Evolutionary conservation across 352 stramenopile genomes (phyloP).

Genomic region (Peronosclerospora sorghi): DNA sequence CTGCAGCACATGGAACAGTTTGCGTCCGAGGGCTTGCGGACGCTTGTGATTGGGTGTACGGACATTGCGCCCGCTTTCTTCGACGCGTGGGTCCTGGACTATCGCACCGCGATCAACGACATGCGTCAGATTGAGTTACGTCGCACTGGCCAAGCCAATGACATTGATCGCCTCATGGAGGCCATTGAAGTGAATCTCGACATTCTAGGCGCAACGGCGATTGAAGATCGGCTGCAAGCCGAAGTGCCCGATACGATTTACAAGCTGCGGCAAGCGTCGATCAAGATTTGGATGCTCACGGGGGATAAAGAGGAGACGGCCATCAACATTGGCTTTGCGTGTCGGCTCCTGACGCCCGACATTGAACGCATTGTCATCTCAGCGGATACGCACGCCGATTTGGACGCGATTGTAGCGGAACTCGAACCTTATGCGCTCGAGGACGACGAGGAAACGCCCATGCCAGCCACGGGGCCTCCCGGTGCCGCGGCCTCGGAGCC

Average conservation of each 20-base stretch:
- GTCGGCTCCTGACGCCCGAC: slow-evolving; percentile 82
- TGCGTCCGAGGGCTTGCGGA: slow-evolving; percentile 80
- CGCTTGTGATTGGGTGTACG: slow-evolving; percentile 73
- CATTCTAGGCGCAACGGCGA: slow-evolving; percentile 87
- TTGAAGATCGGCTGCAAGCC: slow-evolving; percentile 89
- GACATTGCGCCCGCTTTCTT: slow-evolving; percentile 53
- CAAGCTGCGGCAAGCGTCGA: slow-evolving; percentile 84
- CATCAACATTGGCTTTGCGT: slow-evolving; percentile 94
- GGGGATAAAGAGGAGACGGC: slow-evolving; percentile 93
- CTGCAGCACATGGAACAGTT: slow-evolving; percentile 84
- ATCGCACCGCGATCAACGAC: slow-evolving; percentile 71
- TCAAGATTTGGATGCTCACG: slow-evolving; percentile 94
- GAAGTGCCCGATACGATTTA: slow-evolving; percentile 89
- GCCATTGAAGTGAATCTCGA: slow-evolving; percentile 82
- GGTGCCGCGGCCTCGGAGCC: slow-evolving; percentile 6
- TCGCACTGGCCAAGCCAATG: slow-evolving; percentile 55
- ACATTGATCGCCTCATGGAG: slow-evolving; percentile 76
- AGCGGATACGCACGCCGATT: slow-evolving; percentile 59
- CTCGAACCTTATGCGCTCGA: slow-evolving; percentile 37
- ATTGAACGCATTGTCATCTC: slow-evolving; percentile 87
- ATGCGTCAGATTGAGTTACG: slow-evolving; percentile 81
- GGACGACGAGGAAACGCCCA: slow-evolving; percentile 17
- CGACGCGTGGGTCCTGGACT: slow-evolving; percentile 50
- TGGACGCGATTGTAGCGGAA: slow-evolving; percentile 48
- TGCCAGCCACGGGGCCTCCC: too few relatives aligned